phyloP scores from a whole-genome alignment of 148 eudicot genomes.

The Vaccinium macrocarpon region DNA sequence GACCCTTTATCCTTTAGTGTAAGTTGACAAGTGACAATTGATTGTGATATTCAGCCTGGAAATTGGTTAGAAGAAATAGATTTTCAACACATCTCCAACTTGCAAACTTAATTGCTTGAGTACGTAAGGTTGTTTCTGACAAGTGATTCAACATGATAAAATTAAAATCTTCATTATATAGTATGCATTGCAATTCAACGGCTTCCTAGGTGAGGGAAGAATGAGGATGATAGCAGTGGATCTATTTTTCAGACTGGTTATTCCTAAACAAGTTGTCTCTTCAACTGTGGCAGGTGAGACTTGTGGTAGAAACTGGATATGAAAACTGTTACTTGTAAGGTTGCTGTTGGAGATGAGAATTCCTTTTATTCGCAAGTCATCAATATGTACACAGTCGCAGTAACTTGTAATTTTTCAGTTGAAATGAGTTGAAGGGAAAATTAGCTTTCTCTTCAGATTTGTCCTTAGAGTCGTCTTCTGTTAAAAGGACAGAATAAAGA shows the following conservation, averaged over 20 bases:
- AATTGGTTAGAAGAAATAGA: background rate
- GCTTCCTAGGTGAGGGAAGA: constrained; percentile 8
- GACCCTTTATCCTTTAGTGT: background rate
- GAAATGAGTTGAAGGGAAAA: background rate
- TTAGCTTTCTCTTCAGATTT: background rate
- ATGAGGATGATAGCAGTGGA: background rate
- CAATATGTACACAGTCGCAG: constrained; percentile 50
- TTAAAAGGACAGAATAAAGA: background rate
- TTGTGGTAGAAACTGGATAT: constrained; percentile 98
- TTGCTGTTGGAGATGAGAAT: constrained; percentile 9
- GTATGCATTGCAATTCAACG: background rate
- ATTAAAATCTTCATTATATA: background rate
- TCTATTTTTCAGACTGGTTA: background rate
- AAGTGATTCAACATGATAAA: background rate
- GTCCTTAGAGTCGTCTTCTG: background rate
- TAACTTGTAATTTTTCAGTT: background rate
- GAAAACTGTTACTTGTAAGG: constrained; percentile 27
- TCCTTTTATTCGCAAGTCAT: constrained; percentile 9
- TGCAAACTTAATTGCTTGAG: background rate
- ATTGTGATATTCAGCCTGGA: background rate
- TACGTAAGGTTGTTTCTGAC: background rate
- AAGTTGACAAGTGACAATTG: background rate
- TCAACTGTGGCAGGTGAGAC: constrained; percentile 66
- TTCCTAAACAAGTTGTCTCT: background rate
- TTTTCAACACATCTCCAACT: background rate